A percentile compares a stretch with the other conserved stretches of the same genome.
These are phyloP conservation scores for Buddleja alternifolia DNA, from an alignment of 257 asterid species.

Conservation along the genomic window DNA sequence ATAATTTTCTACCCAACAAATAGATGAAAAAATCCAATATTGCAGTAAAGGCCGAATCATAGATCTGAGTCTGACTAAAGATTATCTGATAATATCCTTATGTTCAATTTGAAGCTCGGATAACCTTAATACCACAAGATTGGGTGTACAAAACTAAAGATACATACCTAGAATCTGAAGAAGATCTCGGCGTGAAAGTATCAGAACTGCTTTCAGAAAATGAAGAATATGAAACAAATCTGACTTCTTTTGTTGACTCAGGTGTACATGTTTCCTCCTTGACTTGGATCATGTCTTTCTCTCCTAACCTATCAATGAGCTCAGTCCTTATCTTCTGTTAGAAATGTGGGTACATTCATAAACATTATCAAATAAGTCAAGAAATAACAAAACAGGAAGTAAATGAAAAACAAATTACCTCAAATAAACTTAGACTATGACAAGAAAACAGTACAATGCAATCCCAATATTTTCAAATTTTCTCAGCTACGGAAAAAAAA, in stretches of 20 bases:
- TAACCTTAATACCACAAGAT: not conserved
- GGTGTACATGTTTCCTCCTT: slow-evolving; percentile 39
- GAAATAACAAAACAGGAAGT: not conserved
- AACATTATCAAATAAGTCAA: slow-evolving; percentile 1
- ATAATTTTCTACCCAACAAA: not conserved
- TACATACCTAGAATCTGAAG: slow-evolving; percentile 53
- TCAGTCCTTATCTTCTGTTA: not conserved
- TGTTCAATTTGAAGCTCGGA: slow-evolving; percentile 4
- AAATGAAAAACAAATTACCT: not conserved
- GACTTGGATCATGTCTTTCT: slow-evolving; percentile 43
- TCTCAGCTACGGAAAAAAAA: not conserved
- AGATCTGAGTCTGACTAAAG: not conserved
- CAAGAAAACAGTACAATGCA: not conserved
- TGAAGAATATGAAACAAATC: slow-evolving; percentile 34
- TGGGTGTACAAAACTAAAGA: not conserved
- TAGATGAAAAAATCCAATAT: slow-evolving; percentile 7
- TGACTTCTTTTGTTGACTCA: slow-evolving; percentile 34
- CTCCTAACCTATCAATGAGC: slow-evolving; percentile 11
- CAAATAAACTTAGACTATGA: not conserved
- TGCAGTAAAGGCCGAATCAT: not conserved
- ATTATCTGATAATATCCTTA: not conserved
- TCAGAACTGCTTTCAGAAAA: slow-evolving; percentile 49
- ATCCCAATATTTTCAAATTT: not conserved
- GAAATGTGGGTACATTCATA: not conserved
- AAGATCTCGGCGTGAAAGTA: slow-evolving; percentile 42